A percentile compares a stretch with the other conserved stretches of the same genome.
phyloP scores from a whole-genome alignment of 495 filamentous ascomycete species.

The Talaromyces liani region DNA sequence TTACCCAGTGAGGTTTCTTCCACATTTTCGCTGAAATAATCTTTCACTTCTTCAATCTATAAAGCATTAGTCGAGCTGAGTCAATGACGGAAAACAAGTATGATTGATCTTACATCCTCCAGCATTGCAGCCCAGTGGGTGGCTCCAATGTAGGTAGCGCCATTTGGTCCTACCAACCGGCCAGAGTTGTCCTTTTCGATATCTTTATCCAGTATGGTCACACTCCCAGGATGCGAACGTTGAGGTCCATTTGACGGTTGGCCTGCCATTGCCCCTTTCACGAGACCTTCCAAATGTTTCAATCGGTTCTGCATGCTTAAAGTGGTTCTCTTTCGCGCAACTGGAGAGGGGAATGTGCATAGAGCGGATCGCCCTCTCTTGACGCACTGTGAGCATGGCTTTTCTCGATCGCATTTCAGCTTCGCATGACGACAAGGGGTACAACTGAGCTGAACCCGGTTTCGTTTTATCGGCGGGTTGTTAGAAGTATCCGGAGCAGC shows the following conservation, averaged over 20 bases:
- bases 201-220: neutral
- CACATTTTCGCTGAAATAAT: neutral
- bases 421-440: constrained; percentile 1
- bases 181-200: neutral
- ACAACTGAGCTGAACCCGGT: constrained; percentile 1
- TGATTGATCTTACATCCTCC: neutral
- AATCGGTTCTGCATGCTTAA: neutral
- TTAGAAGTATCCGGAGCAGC: neutral
- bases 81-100: neutral
- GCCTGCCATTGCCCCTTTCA: constrained; percentile 4
- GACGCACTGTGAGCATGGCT: neutral
- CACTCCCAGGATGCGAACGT: neutral
- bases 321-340: neutral
- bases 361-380: neutral
- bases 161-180: neutral
- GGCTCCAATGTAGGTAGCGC: neutral
- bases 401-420: constrained; percentile 3
- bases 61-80: neutral
- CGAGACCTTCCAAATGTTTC: neutral
- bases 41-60: neutral
- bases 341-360: neutral
- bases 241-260: neutral
- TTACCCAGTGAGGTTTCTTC: neutral
- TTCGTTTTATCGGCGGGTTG: neutral
- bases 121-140: constrained; percentile 5